Evolutionary conservation across 2,329 filamentous ascomycete species (phyloP).

Genomic region (Penicillium sp.): DNA sequence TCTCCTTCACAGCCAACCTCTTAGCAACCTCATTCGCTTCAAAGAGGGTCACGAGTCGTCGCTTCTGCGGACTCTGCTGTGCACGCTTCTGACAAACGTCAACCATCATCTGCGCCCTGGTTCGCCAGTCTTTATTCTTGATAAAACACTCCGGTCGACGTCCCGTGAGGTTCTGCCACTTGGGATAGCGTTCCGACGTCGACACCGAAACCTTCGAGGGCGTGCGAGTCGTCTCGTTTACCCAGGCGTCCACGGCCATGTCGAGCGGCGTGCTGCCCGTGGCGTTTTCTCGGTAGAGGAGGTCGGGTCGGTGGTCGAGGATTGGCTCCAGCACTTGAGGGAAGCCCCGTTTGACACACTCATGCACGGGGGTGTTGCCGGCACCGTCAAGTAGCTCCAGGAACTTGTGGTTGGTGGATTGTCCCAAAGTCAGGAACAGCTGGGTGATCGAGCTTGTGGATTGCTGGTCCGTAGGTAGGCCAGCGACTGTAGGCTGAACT

Average conservation of each 20-base stretch:
- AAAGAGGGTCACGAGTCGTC: constrained; percentile 57
- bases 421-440: constrained; percentile 57
- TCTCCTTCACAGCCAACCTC: constrained; percentile 40
- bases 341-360: constrained; percentile 48
- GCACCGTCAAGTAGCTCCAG: constrained; percentile 48
- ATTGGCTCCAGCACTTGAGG: constrained; percentile 56
- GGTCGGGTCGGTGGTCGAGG: constrained; percentile 58
- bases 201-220: constrained; percentile 13
- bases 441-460: constrained; percentile 45
- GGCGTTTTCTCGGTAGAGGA: constrained; percentile 72
- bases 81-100: constrained; percentile 39
- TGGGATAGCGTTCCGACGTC: not conserved
- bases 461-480: constrained; percentile 17
- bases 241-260: constrained; percentile 33
- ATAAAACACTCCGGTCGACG: constrained; percentile 13
- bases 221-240: constrained; percentile 22
- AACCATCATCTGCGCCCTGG: constrained; percentile 33
- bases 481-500: constrained; percentile 26
- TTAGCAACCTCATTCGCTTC: constrained; percentile 65
- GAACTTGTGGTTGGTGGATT: constrained; percentile 51
- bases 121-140: constrained; percentile 6
- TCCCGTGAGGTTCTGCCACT: constrained; percentile 2
- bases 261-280: constrained; percentile 74
- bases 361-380: constrained; percentile 49
- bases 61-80: constrained; percentile 39